Conservation (phyloP, 805 yeast genomes). For the Kluyveromyces nonfermentans region DNA sequence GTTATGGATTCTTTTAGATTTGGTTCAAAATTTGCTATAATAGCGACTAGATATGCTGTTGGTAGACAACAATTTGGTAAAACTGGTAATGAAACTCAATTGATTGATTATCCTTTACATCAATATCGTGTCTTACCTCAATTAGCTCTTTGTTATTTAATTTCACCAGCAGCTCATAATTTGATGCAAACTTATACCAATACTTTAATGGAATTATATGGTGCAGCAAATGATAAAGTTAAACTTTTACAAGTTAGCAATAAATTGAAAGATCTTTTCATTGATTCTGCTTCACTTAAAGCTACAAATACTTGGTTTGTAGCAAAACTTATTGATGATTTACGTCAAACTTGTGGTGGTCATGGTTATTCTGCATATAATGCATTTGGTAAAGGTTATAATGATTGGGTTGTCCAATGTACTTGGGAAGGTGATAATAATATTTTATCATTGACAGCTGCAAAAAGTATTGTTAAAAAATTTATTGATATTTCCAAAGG, state of each 20-base stretch:
- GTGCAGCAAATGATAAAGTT: constrained; percentile 39
- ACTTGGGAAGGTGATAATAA: constrained; percentile 98
- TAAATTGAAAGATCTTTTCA: constrained; percentile 67
- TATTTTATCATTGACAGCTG: constrained; percentile 73
- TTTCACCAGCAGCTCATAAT: constrained; percentile 61
- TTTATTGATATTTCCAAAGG: constrained; percentile 32
- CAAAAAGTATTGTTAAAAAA: constrained; percentile 52
- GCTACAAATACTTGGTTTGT: constrained; percentile 86
- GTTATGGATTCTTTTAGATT: constrained; percentile 75
- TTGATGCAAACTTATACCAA: constrained; percentile 43
- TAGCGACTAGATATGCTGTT: constrained; percentile 82
- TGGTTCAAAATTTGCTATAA: constrained; percentile 69
- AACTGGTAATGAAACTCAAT: constrained; percentile 43
- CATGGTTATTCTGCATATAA: constrained; percentile 92
- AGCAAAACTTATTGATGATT: constrained; percentile 72
- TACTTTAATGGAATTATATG: constrained; percentile 46
- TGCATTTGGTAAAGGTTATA: constrained; percentile 80
- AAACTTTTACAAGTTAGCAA: constrained; percentile 37
- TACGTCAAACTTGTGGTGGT: constrained; percentile 93
- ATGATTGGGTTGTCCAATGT: constrained; percentile 96
- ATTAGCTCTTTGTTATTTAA: constrained; percentile 67
- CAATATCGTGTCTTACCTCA: constrained; percentile 84
- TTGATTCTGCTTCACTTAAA: constrained; percentile 79
- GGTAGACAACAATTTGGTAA: constrained; percentile 76
- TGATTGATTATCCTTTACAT: constrained; percentile 81